phyloP scores from a whole-genome alignment of 2,329 filamentous ascomycete species.

The Gnomoniopsis smithogilvyi region DNA sequence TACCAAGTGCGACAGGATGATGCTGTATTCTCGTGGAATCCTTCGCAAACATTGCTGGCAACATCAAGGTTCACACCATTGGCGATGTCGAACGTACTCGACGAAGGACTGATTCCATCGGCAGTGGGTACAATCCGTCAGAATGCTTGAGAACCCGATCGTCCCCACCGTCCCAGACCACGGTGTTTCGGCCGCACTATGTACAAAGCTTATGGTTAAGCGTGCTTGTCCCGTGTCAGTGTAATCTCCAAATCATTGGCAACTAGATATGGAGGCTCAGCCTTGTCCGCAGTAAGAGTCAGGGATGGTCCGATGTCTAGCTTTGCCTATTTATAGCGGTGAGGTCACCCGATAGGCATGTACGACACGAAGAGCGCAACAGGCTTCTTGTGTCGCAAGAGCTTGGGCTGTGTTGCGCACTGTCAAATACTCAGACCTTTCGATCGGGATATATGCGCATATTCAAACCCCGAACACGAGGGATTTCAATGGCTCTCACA shows the following conservation, averaged over 20 bases:
- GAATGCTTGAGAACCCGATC: too few species aligned
- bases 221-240: neutral
- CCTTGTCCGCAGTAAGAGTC: neutral
- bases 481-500: neutral
- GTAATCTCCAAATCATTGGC: neutral
- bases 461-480: neutral
- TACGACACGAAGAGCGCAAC: too few species aligned
- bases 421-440: neutral
- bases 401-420: too few species aligned
- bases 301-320: neutral
- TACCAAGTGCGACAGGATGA: constrained; percentile 1
- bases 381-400: too few species aligned
- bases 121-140: too few species aligned
- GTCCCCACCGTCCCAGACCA: too few species aligned
- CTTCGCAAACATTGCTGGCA: too few species aligned
- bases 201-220: neutral
- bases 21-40: too few species aligned
- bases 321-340: neutral
- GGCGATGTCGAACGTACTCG: too few species aligned
- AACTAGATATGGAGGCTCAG: neutral
- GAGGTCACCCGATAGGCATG: too few species aligned
- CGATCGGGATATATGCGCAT: neutral
- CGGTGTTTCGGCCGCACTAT: neutral
- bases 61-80: too few species aligned
- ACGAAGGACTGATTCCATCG: too few species aligned